phyloP scores from a whole-genome alignment of 768 basidiomycete genomes.

The Scleroderma citrinum region DNA sequence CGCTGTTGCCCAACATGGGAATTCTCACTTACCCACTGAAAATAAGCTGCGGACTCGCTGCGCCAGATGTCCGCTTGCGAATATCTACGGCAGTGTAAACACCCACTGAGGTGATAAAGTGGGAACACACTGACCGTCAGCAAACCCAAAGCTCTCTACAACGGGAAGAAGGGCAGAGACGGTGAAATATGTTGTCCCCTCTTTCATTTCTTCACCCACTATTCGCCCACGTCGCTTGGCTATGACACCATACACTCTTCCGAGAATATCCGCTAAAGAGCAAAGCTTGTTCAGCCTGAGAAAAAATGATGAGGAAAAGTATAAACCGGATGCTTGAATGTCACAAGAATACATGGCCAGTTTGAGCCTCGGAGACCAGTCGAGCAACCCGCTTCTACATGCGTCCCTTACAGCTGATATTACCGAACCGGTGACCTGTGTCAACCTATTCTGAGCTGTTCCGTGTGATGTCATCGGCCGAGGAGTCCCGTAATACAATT shows the following conservation, averaged over 20 bases:
- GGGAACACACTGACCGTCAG: constrained; percentile 67
- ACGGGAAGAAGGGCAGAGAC: constrained; percentile 89
- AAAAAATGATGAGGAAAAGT: neutral
- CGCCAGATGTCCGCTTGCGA: constrained; percentile 91
- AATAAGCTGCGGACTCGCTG: constrained; percentile 94
- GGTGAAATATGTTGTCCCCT: constrained; percentile 92
- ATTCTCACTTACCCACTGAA: constrained; percentile 74
- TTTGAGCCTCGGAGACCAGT: constrained; percentile 97
- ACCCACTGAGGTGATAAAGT: constrained; percentile 3
- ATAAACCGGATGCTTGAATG: constrained; percentile 93
- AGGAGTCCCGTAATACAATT: neutral
- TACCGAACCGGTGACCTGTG: constrained; percentile 85
- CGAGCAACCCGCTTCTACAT: constrained; percentile 82
- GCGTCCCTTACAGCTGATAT: constrained; percentile 87
- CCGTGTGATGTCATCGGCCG: constrained; percentile 9
- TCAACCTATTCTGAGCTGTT: constrained; percentile 70
- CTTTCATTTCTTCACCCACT: constrained; percentile 97
- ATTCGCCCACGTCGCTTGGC: constrained; percentile 88
- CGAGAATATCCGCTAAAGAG: constrained; percentile 82
- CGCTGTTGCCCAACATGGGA: neutral
- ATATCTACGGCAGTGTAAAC: constrained; percentile 58
- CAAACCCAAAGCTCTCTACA: constrained; percentile 96
- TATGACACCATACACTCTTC: constrained; percentile 95
- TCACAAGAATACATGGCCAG: constrained; percentile 99
- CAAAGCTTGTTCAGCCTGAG: constrained; percentile 8